A percentile compares a stretch with the other conserved stretches of the same genome.
Evolutionary conservation across 371 early-diverging fungal genomes (phyloP).

Genomic region (Pancytospora philotis): DNA sequence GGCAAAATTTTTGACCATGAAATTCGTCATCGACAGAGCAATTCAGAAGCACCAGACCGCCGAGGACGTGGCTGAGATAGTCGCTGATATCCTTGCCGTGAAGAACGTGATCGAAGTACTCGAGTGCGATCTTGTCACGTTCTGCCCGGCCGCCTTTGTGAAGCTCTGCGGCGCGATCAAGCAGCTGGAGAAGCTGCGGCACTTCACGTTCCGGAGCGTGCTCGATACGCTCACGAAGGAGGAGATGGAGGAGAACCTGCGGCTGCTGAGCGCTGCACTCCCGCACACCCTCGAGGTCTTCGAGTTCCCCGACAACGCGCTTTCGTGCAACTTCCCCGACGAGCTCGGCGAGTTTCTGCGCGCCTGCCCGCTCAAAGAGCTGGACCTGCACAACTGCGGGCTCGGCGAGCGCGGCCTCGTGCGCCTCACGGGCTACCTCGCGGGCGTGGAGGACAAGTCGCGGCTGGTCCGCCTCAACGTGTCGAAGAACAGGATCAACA

Average conservation of each 20-base stretch:
- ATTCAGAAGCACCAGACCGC: conserved; percentile 49
- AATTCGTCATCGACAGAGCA: conserved; percentile 48
- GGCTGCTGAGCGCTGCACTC: conserved; percentile 32
- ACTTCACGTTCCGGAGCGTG: conserved; percentile 42
- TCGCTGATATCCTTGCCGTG: conserved; percentile 27
- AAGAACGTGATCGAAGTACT: conserved; percentile 35
- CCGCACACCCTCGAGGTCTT: conserved; percentile 37
- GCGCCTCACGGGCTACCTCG: conserved; percentile 37
- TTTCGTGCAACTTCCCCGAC: conserved; percentile 55
- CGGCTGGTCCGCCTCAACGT: conserved; percentile 53
- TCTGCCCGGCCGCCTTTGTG: conserved; percentile 49
- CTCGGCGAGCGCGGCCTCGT: conserved; percentile 57
- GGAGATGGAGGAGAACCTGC: conserved; percentile 47
- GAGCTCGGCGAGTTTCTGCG: conserved; percentile 49
- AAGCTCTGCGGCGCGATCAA: conserved; percentile 37
- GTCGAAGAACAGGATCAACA: conserved; percentile 57
- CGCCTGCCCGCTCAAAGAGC: conserved; percentile 34
- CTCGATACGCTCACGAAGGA: conserved; percentile 49
- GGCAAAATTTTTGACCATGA: conserved; percentile 37
- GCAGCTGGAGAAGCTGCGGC: conserved; percentile 35
- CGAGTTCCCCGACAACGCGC: conserved; percentile 59
- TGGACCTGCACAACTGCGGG: conserved; percentile 59
- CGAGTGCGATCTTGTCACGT: conserved; percentile 55
- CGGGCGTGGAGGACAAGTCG: conserved; percentile 41
- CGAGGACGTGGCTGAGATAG: conserved; percentile 41